Evolutionary conservation across 192 early-diverging fungal genomes (phyloP).

Genomic region (Umbelopsis vinacea): DNA sequence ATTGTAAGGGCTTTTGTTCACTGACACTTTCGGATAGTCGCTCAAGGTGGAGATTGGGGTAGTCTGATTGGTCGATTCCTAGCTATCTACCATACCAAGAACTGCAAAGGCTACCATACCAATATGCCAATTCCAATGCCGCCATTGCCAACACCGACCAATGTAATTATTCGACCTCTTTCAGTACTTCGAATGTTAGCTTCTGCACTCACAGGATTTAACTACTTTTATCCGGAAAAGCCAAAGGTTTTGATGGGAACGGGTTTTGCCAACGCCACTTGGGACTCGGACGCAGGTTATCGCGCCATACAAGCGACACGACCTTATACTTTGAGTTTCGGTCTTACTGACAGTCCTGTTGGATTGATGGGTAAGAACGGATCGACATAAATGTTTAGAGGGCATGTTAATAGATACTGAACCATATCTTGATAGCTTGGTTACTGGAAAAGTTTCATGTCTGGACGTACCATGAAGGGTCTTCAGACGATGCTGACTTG

Average conservation of each 20-base stretch:
- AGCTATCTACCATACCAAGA: not conserved
- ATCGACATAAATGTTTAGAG: not conserved
- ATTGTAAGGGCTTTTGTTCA: not conserved
- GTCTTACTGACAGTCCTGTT: constrained; percentile 32
- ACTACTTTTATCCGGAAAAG: constrained; percentile 1
- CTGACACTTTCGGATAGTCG: constrained; percentile 17
- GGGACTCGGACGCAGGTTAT: constrained; percentile 28
- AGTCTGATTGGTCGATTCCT: constrained; percentile 22
- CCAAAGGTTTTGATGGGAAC: not conserved
- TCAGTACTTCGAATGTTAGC: constrained; percentile 16
- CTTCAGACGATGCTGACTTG: not conserved
- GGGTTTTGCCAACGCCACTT: not conserved
- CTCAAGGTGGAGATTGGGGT: constrained; percentile 34
- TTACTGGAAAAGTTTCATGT: constrained; percentile 36
- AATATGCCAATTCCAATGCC: constrained; percentile 20
- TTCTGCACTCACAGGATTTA: constrained; percentile 14
- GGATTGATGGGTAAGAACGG: constrained; percentile 26
- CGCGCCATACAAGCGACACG: constrained; percentile 30
- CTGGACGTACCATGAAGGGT: constrained; percentile 27
- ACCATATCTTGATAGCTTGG: constrained; percentile 26
- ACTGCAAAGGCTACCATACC: constrained; percentile 21
- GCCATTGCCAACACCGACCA: constrained; percentile 17
- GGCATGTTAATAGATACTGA: not conserved
- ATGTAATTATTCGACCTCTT: constrained; percentile 4
- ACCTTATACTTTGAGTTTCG: constrained; percentile 32